Base-by-base conservation (phyloP, 2,329 filamentous ascomycete species). In the Sporothrix sp. region DNA sequence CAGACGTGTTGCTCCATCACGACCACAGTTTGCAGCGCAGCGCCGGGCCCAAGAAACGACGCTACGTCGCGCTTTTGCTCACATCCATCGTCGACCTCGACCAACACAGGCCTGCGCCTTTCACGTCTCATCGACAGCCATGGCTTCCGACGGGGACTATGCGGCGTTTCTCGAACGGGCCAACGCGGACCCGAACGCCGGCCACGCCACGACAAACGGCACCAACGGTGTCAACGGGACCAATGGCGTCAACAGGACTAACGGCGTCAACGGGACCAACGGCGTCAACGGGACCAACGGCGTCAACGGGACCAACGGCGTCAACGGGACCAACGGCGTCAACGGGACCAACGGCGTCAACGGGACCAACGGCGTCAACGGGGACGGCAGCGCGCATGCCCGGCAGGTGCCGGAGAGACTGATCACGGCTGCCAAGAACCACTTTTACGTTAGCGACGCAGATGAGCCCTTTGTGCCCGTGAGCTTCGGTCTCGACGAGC, bases 381-480 rank as follows among this genome's bases (percentile, higher is more conserved):
- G 25, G 6, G 10, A 28, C 6, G 5, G 5, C 25, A 28, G 25
- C 25, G 25, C 25, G 25, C 5, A 28, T 28, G 20, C 52, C 30
- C 42, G 46, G 16, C 40, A 74, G 53, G 74, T 89, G 48, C 87
- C 89, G 7, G 66, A 70, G 45, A 66, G 68, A 3, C 72, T 90
- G 48, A 66, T 68, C 50, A 64, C 68, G 36, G 72, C 69, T 7
- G 68, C 68, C 49, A 70, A 73, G 45, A 60, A 84, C 52, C 76
- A 73, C 38, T 82, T 84, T 62, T 95, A 93, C 65, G 66, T 78
- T 14, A 93, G 84, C 55, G 90, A 95, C 53, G 81, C 87, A 27
- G 89, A 95, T 64, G 87, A 94, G 71, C 82, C 84, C 4, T 95
- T 95, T 66, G 81, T 85, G 63, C 79, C 81, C 3, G 86, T 95